Base-by-base conservation (phyloP, 2,329 filamentous ascomycete genomes). In the Sporothrix variecibatus region DNA sequence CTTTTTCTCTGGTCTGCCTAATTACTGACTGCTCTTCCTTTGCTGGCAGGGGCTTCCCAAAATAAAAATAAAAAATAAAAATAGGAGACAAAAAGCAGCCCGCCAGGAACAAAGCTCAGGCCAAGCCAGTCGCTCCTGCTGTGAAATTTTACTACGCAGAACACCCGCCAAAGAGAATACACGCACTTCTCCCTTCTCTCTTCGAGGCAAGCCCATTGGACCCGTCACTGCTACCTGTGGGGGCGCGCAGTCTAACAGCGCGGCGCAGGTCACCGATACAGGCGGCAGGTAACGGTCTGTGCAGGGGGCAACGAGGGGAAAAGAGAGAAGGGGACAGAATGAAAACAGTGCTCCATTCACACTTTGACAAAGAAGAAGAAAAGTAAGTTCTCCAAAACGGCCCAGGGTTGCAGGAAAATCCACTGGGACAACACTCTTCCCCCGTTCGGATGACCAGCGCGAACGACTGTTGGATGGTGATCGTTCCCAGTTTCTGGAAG, bases 211-310 rank as follows among this genome's bases (percentile, higher is more conserved):
- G 40, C 58, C 74, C 64, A 71, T 74, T 72, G 68, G 73, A 28
- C 68, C 38, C 38, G 74, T 73, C 73, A 28, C n/a, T 17, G 58
- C 28, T 75, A 75, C 73, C 64, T 73, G 72, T 60, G 75, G 71
- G 60, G 49, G 46, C 3, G 9, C 51, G 43, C 23, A 26, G 15
- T 23, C 51, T 75, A 23, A 65, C 58, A 72, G 72, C 51, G 62
- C 23, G 51, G 49, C 58, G 23, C 51, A 72, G 67, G 75, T 76
- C 68, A 64, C 75, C 38, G 38, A 53, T 76, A 76, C 76, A 62
- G 72, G 62, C 34, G 72, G 49, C 53, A 46, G 58, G n/a, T 3
- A 53, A 58, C 15, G 49, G 60, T 28, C 60, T 3, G 40, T 56
- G 60, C 71, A 72, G 38, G 71, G 71, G 60, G 43, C 46, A 72